Percentiles rank a stretch among this genome's conserved stretches.
These are phyloP conservation scores for Eragrostis curvula DNA, from an alignment of 176 grass and related monocot species.

Conservation along the genomic window DNA sequence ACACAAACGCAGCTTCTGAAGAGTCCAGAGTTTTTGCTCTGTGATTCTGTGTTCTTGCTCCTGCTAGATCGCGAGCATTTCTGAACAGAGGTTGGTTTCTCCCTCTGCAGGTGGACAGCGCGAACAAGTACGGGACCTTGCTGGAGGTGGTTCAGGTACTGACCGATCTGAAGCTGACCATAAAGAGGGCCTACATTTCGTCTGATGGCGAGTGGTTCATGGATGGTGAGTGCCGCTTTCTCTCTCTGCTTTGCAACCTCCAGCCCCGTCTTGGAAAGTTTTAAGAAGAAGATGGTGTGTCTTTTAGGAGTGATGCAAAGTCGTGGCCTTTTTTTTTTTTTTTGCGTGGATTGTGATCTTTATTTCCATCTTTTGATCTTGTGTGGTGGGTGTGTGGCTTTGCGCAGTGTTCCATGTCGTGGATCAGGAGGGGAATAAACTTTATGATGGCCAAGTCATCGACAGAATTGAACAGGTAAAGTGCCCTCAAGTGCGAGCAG, in stretches of 20 bases:
- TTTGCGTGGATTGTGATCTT: slow-evolving; percentile 38
- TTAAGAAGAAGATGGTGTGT: slow-evolving; percentile 35
- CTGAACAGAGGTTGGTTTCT: not conserved
- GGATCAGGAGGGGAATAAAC: slow-evolving; percentile 86
- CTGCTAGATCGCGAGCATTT: slow-evolving; percentile 5
- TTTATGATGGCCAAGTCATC: slow-evolving; percentile 73
- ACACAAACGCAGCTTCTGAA: not conserved
- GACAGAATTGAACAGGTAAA: slow-evolving; percentile 84
- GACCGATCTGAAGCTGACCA: slow-evolving; percentile 90
- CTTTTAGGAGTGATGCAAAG: slow-evolving; percentile 31
- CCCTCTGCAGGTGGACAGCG: slow-evolving; percentile 86
- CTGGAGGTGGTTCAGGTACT: slow-evolving; percentile 95
- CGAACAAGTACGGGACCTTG: slow-evolving; percentile 92
- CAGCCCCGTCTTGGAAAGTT: slow-evolving; percentile 41
- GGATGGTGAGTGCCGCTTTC: slow-evolving; percentile 63
- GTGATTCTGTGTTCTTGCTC: not conserved
- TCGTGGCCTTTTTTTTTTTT: no score
- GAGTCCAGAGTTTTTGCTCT: not conserved
- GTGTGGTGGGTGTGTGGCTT: slow-evolving; percentile 11
- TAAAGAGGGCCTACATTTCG: slow-evolving; percentile 93
- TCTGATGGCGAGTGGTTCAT: slow-evolving; percentile 99
- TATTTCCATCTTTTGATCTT: slow-evolving; percentile 37
- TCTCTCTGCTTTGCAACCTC: slow-evolving; percentile 8
- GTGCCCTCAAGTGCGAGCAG: not conserved
- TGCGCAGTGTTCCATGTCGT: slow-evolving; percentile 96